Evolutionary conservation across 2,329 filamentous ascomycete species (phyloP).

Genomic region (Laburnicola sp.): DNA sequence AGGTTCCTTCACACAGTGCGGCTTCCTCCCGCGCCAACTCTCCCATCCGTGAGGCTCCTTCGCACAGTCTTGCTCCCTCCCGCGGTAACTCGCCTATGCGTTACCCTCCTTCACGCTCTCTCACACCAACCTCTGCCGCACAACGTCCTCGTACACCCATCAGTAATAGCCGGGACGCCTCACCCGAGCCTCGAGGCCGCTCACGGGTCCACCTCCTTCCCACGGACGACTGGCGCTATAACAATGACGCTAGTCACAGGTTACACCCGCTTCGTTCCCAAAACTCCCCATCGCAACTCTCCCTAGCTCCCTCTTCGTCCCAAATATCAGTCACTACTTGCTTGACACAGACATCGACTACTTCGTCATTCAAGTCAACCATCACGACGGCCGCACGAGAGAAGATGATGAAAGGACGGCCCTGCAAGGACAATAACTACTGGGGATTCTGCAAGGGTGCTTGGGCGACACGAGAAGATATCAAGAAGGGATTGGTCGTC

Average conservation of each 20-base stretch:
- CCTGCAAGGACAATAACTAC: constrained; percentile 46
- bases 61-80: no score
- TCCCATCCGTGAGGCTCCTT: not conserved
- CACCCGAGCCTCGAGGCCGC: constrained; percentile 2
- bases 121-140: not conserved
- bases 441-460: constrained; percentile 49
- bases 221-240: not conserved
- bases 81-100: not conserved
- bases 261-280: not conserved
- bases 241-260: not conserved
- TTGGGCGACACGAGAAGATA: constrained; percentile 41
- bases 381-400: constrained; percentile 24
- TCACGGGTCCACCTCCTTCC: not conserved
- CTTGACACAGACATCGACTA: no score
- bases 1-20: not conserved
- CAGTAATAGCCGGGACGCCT: not conserved
- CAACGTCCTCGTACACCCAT: not conserved
- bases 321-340: no score
- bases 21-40: not conserved
- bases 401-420: constrained; percentile 40
- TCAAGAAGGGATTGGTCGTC: constrained; percentile 36
- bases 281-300: not conserved
- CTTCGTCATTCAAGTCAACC: constrained; percentile 2
- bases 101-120: not conserved
- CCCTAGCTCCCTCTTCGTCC: not conserved